These are phyloP conservation scores for Sutorius eximius DNA, from an alignment of 1,284 basidiomycete genomes.

Conservation along the genomic window DNA sequence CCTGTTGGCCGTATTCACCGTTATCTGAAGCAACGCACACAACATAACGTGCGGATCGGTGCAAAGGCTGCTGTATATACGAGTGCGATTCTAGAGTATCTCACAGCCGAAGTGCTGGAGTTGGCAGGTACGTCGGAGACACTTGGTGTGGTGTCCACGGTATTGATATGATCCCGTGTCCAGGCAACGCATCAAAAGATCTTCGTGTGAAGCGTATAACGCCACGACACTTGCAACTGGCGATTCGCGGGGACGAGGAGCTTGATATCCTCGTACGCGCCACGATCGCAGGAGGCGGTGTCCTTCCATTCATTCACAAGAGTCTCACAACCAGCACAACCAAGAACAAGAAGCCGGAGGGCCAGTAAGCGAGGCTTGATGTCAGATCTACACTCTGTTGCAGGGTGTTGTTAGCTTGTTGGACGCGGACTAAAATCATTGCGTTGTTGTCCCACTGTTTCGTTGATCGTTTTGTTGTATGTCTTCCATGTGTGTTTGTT, in stretches of 20 bases:
- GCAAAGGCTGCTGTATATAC: constrained; percentile 92
- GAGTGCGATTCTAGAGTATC: constrained; percentile 88
- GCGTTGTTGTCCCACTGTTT: constrained; percentile 2
- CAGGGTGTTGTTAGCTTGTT: constrained; percentile 1
- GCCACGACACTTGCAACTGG: constrained; percentile 88
- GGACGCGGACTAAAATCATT: constrained; percentile 21
- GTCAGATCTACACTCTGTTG: neutral
- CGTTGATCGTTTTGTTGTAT: constrained; percentile 16
- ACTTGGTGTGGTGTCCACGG: neutral
- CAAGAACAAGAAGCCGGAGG: constrained; percentile 35
- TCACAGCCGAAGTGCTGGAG: constrained; percentile 89
- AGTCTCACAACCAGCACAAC: constrained; percentile 49
- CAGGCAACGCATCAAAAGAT: constrained; percentile 97
- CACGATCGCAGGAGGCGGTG: constrained; percentile 82
- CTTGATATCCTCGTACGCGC: constrained; percentile 76
- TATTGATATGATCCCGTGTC: neutral
- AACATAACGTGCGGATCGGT: constrained; percentile 91
- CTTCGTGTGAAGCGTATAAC: constrained; percentile 96
- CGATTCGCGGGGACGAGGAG: constrained; percentile 96
- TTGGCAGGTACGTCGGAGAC: constrained; percentile 65
- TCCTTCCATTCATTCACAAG: constrained; percentile 97
- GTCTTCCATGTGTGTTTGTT: constrained; percentile 12
- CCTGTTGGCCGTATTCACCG: constrained; percentile 94
- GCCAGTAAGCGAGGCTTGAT: constrained; percentile 19
- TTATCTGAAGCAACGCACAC: constrained; percentile 90